A percentile compares a stretch with the other conserved stretches of the same genome.
Evolutionary conservation across 2,329 filamentous ascomycete species (phyloP).

Genomic region (Herpotrichia juniperi): DNA sequence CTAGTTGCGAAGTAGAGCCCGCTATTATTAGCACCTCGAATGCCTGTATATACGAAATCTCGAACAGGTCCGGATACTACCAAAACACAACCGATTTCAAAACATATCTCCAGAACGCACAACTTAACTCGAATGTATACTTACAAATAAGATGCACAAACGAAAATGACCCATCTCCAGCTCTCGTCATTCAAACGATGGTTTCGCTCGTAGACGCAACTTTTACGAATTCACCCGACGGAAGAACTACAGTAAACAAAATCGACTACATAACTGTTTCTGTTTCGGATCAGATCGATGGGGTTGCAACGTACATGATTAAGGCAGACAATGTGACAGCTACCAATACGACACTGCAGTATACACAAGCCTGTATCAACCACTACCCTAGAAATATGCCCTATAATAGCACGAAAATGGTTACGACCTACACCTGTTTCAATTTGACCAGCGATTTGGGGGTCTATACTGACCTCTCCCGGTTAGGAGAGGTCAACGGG

Average conservation of each 20-base stretch:
- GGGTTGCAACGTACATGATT: background rate
- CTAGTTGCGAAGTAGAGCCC: background rate
- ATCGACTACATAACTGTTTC: background rate
- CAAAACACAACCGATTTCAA: background rate
- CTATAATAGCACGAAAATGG: background rate
- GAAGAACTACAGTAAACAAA: background rate
- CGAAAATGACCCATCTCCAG: background rate
- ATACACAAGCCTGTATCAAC: background rate
- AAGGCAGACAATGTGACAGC: background rate
- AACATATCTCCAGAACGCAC: background rate
- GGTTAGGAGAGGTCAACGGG: constrained; percentile 1
- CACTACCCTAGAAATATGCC: background rate
- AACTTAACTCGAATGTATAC: background rate
- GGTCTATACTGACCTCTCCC: background rate
- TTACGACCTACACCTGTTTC: constrained; percentile 1
- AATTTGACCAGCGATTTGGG: background rate
- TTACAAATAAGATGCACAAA: background rate
- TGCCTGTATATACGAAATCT: background rate
- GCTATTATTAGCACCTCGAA: background rate
- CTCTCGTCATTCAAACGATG: background rate
- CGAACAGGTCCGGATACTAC: background rate
- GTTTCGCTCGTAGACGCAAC: background rate
- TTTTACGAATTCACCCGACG: background rate
- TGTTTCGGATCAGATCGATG: background rate
- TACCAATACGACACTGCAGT: background rate